Evolutionary conservation across 768 basidiomycete species (phyloP).

Genomic region (Suillus spraguei): DNA sequence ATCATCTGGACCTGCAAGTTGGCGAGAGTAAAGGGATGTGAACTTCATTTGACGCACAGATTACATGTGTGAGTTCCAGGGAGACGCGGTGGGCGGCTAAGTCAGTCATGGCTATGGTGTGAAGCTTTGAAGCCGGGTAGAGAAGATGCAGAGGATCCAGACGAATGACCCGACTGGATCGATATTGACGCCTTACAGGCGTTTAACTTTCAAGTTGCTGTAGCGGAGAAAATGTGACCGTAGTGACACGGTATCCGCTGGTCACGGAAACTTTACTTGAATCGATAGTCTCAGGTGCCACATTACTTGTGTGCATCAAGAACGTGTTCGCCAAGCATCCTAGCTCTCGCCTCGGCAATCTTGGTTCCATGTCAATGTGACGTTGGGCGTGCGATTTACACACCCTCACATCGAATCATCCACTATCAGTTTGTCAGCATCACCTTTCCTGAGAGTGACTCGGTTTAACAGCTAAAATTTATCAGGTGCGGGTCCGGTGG

Average conservation of each 20-base stretch:
- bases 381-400: background rate
- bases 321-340: background rate
- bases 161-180: background rate
- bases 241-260: too few species aligned
- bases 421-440: background rate
- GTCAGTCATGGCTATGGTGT: constrained; percentile 4
- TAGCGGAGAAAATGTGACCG: background rate
- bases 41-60: constrained; percentile 45
- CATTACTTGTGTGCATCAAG: background rate
- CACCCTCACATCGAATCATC: background rate
- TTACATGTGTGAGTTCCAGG: constrained; percentile 67
- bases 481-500: background rate
- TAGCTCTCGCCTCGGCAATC: background rate
- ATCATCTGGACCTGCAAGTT: constrained; percentile 49
- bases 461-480: background rate
- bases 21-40: background rate
- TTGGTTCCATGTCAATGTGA: background rate
- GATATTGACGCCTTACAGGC: too few species aligned
- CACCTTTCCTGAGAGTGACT: background rate
- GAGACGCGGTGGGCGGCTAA: constrained; percentile 39
- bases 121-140: background rate
- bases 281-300: too few species aligned
- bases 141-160: background rate
- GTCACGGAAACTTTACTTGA: too few species aligned
- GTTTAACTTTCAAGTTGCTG: background rate